Evolutionary conservation across 306 rosid species (phyloP).

Genomic region (Vicia faba): DNA sequence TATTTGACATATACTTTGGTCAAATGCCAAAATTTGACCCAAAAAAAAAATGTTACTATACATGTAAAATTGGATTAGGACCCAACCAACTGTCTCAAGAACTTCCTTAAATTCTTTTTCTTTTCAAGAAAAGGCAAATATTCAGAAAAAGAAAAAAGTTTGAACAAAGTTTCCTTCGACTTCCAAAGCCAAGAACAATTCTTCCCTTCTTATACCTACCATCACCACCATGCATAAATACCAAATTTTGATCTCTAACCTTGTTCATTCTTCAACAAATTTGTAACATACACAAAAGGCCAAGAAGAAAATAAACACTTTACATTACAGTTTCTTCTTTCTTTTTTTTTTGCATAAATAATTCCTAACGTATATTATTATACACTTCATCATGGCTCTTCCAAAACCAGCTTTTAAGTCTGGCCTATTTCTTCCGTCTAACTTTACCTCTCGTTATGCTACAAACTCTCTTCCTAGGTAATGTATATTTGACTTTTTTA

Average conservation of each 20-base stretch:
- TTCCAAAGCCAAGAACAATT: conserved; percentile 21
- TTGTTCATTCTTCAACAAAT: conserved; percentile 10
- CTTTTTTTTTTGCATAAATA: not conserved
- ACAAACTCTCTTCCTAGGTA: conserved; percentile 46
- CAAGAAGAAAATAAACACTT: not conserved
- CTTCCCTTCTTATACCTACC: conserved; percentile 3
- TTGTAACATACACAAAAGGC: not conserved
- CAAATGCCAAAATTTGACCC: not conserved
- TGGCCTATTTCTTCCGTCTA: conserved; percentile 29
- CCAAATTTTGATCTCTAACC: conserved; percentile 2
- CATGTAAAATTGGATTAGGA: not conserved
- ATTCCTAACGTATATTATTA: conserved; percentile 2
- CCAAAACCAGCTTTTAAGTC: conserved; percentile 43
- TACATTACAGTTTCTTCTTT: no score
- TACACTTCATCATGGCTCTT: conserved; percentile 34
- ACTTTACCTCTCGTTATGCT: conserved; percentile 22
- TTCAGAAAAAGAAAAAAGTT: not conserved
- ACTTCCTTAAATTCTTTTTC: not conserved
- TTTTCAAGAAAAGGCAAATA: not conserved
- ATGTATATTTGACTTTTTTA: not conserved
- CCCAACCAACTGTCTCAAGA: not conserved
- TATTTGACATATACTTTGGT: not conserved
- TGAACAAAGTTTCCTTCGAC: conserved; percentile 12
- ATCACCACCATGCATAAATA: conserved; percentile 28
- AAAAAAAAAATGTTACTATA: not conserved